These are phyloP conservation scores for Mycena galericulata DNA, from an alignment of 768 basidiomycete species.

Conservation along the genomic window DNA sequence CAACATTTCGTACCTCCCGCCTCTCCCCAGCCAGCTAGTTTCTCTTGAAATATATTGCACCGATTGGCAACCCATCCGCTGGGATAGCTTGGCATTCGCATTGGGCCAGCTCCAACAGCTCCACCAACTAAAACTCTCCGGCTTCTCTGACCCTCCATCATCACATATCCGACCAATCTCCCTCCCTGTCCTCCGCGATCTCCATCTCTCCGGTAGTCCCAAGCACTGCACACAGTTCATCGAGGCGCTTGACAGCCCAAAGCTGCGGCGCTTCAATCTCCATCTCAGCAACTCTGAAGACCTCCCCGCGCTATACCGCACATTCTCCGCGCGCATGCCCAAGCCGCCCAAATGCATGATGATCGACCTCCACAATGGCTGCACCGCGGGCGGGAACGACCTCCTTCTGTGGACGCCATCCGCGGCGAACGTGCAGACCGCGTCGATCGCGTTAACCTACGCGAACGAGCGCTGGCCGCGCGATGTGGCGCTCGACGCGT, in stretches of 20 bases:
- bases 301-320: neutral
- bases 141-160: neutral
- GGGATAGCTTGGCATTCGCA: neutral
- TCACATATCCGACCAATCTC: neutral
- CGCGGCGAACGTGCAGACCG: neutral
- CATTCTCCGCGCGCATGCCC: neutral
- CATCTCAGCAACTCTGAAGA: neutral
- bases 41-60: slow-evolving; percentile 4
- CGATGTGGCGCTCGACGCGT: neutral
- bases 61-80: neutral
- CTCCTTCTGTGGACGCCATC: neutral
- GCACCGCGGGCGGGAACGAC: neutral
- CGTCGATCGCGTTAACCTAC: neutral
- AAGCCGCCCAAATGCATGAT: slow-evolving; percentile 9
- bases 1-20: neutral
- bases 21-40: slow-evolving; percentile 2
- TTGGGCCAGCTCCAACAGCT: neutral
- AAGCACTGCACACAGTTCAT: slow-evolving; percentile 2
- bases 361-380: neutral
- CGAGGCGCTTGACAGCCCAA: neutral
- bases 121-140: neutral
- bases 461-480: neutral
- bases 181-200: neutral
- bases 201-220: neutral
- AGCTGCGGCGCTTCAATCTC: neutral